Evolutionary conservation across 2,329 filamentous ascomycete genomes (phyloP), one percentile per base, ranked within the genome.

Genomic region (Aspergillus terreus): DNA sequence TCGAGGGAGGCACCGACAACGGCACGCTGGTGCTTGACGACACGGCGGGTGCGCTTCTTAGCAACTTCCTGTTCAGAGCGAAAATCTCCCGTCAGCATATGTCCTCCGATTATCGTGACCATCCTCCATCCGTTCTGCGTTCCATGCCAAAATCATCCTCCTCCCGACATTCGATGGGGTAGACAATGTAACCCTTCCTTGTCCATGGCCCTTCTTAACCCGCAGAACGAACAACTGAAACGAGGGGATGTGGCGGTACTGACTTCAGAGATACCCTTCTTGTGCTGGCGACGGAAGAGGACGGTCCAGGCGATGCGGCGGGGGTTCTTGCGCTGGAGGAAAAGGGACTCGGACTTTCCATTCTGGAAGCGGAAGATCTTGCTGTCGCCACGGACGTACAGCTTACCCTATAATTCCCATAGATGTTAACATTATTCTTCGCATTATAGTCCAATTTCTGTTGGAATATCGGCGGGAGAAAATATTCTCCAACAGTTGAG

Each of bases 311-410:
- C 87, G 79, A 99, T 97, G 77, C 92, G 91, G 79, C 94, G 92
- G 77, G 94, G 94, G 87, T 99, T 99, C 90, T 99, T 99, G 85
- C 94, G 92, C 86, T 99, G 94, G 70, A 97, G 90, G 87, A 99
- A 99, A 67, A 99, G 90, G 67, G 91, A 96, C 83, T 99, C 94
- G 80, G 90, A 92, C 84, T 99, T 99, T 83, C 94, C 91, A 82
- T 95, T 96, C 82, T 96, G 91, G 89, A 99, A 99, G 76, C 94
- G 92, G 89, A 99, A 99, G 84, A 97, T 86, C 85, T 97, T 99
- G 91, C 89, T 95, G 85, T 99, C 94, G 76, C 92, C 92, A 80
- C 94, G 91, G 85, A 99, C 83, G 83, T 92, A 99, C 82, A 99
- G 88, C 85, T 97, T 97, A 83, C 94, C 94, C 94, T 97, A 76